Evolutionary conservation across 345 rosid genomes (phyloP).

Genomic region (Brassica napus): DNA sequence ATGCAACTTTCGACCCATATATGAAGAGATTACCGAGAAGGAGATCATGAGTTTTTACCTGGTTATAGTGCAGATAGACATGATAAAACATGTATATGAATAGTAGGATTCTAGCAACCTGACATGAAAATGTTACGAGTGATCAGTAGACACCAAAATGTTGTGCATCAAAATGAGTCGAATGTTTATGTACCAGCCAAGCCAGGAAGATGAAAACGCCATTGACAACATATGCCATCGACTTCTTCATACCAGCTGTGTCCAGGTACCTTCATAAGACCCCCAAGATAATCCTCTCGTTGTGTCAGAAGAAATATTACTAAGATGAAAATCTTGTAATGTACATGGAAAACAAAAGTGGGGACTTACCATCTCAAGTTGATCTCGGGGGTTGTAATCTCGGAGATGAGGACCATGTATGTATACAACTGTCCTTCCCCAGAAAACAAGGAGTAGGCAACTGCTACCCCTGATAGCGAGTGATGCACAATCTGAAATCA

Average conservation of each 20-base stretch:
- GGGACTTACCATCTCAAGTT: constrained; percentile 84
- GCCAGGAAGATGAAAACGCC: constrained; percentile 73
- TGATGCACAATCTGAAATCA: constrained; percentile 81
- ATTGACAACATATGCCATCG: constrained; percentile 66
- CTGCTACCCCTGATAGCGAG: constrained; percentile 65
- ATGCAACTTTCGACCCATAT: not conserved
- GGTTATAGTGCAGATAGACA: constrained; percentile 68
- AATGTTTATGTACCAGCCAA: constrained; percentile 67
- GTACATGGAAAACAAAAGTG: not conserved
- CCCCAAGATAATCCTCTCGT: constrained; percentile 2
- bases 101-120: constrained; percentile 84
- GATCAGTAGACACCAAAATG: not conserved
- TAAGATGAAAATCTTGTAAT: not conserved
- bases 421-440: constrained; percentile 91
- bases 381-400: constrained; percentile 88
- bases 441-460: constrained; percentile 77
- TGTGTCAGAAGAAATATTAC: constrained; percentile 19
- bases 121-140: constrained; percentile 35
- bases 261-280: constrained; percentile 68
- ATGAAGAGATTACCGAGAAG: not conserved
- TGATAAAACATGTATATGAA: constrained; percentile 82
- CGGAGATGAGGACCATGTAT: constrained; percentile 85
- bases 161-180: not conserved
- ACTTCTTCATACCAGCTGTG: constrained; percentile 87
- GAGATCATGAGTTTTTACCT: constrained; percentile 48